Conservation (phyloP, 2,329 filamentous ascomycete genomes). For the Coleophoma eucalyptorum region DNA sequence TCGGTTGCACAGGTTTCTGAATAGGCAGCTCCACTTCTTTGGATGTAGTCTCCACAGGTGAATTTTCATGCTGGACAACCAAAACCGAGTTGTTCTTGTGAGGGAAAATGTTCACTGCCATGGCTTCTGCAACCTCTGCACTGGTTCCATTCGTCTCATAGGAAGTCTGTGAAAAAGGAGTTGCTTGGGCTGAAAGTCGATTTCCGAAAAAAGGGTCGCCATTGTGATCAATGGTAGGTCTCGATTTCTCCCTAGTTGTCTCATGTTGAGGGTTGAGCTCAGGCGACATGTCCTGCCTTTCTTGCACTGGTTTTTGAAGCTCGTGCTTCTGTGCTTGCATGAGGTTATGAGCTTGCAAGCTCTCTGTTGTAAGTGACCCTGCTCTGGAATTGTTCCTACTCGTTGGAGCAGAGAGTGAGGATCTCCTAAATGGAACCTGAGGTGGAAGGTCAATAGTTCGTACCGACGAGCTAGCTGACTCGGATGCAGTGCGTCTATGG, state of each 20-base stretch:
- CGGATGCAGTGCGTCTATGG: constrained; percentile 21
- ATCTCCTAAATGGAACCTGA: constrained; percentile 50
- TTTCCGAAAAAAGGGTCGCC: constrained; percentile 51
- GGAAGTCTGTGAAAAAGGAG: constrained; percentile 59
- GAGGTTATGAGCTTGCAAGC: constrained; percentile 50
- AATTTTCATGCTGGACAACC: constrained; percentile 38
- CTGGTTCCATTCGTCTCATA: constrained; percentile 57
- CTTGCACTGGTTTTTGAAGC: background rate
- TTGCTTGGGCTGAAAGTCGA: constrained; percentile 51
- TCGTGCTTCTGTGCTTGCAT: constrained; percentile 16
- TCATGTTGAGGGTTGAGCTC: constrained; percentile 6
- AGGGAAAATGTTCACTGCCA: constrained; percentile 57
- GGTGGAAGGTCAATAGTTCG: constrained; percentile 60
- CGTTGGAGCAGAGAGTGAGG: constrained; percentile 59
- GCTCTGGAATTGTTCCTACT: constrained; percentile 53
- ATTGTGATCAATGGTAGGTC: constrained; percentile 44
- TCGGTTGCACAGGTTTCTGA: constrained; percentile 7
- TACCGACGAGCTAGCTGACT: constrained; percentile 26
- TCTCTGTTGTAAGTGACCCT: constrained; percentile 55
- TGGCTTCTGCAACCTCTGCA: constrained; percentile 58
- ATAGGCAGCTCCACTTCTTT: background rate
- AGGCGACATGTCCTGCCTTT: constrained; percentile 1
- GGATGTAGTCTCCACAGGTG: constrained; percentile 7
- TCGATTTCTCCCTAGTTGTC: constrained; percentile 5
- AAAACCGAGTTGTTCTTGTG: constrained; percentile 63